Percentiles rank a stretch among this genome's conserved stretches.
Conservation (phyloP, 2,329 filamentous ascomycete genomes). For the Pseudogymnoascus sp. region DNA sequence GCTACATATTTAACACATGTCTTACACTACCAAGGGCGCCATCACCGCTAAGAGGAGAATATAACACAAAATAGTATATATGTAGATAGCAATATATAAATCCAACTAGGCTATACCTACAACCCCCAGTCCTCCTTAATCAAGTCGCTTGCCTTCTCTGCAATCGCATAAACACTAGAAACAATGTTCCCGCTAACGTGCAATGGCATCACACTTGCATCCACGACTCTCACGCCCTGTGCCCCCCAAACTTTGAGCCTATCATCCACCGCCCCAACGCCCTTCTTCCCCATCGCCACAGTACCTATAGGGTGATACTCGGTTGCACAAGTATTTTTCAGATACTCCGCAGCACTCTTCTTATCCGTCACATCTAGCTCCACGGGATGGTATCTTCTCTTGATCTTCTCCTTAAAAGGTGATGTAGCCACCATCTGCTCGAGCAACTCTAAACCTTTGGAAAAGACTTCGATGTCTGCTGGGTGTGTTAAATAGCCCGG, state of each 20-base stretch:
- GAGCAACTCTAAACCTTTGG: conserved; percentile 10
- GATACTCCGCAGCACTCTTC: conserved; percentile 6
- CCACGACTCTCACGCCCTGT: conserved; percentile 65
- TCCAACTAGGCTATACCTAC: neutral
- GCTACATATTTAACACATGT: too few relatives aligned
- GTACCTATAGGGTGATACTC: conserved; percentile 74
- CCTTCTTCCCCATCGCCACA: conserved; percentile 70
- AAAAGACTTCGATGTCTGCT: conserved; percentile 29
- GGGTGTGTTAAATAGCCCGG: conserved; percentile 36
- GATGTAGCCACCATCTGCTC: conserved; percentile 11
- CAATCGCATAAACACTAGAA: conserved; percentile 73
- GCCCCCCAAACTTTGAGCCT: conserved; percentile 63
- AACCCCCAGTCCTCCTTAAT: conserved; percentile 34
- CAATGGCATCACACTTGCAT: conserved; percentile 76
- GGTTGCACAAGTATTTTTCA: conserved; percentile 13
- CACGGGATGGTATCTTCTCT: conserved; percentile 7
- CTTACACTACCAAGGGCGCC: too few relatives aligned
- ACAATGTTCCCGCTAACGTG: conserved; percentile 80
- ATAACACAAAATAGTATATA: neutral
- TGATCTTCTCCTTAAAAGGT: conserved; percentile 14
- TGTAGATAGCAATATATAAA: neutral
- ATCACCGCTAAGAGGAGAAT: too few relatives aligned
- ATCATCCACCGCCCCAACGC: conserved; percentile 70
- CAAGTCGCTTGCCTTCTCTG: conserved; percentile 76
- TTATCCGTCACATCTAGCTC: conserved; percentile 5